Base-by-base conservation (phyloP, 75 land plant genomes). In the Pinus albicaulis region DNA sequence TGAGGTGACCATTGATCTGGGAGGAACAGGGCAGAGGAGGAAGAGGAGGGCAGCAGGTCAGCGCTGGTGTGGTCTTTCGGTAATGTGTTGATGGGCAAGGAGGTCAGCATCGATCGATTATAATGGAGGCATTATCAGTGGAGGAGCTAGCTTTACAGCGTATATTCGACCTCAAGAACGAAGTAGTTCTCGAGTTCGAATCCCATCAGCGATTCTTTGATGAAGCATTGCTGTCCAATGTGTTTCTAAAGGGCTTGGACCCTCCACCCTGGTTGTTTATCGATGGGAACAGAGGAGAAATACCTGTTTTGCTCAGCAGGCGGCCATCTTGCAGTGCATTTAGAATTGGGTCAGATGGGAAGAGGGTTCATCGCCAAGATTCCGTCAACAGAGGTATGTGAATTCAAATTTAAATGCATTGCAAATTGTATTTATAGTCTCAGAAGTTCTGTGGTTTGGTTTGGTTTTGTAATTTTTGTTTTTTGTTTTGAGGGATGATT, bases 161-260 rank as follows among this genome's bases (percentile, higher is more conserved):
- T 17, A 80, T 91, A 65, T 91, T 88, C 83, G 86, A 88, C 20
- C 74, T 81, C 66, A 82, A 78, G 77, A 60, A 62, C 8, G 26
- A 68, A 76, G 82, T 84, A 1, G 77, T 78, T 55, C 77, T 57
- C 8, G 84, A 91, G 75, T 79, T 83, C 20, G 71, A 80, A 68
- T 75, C 78, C n/a, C 88, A 82, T 57, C 77, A 44, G 36, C 75
- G 74, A 11, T 59, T 75, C 19, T 86, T 70, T 73, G 71, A 73
- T 38, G 81, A 84, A 3, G 68, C 85, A 25, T 82, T 88, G 74
- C 80, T 82, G 26, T 80, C 81, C 60, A 79, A 76, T 23, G 76
- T 82, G 31, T 48, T 88, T 44, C 64, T 83, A 26, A 74, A 78
- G 2, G 92, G 92, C 13, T 34, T 83, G 48, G 44, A 52, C 2